A percentile compares a stretch with the other conserved stretches of the same genome.
These are phyloP conservation scores for Papiliotrema fonsecae DNA, from an alignment of 1,284 basidiomycete genomes.

Conservation along the genomic window DNA sequence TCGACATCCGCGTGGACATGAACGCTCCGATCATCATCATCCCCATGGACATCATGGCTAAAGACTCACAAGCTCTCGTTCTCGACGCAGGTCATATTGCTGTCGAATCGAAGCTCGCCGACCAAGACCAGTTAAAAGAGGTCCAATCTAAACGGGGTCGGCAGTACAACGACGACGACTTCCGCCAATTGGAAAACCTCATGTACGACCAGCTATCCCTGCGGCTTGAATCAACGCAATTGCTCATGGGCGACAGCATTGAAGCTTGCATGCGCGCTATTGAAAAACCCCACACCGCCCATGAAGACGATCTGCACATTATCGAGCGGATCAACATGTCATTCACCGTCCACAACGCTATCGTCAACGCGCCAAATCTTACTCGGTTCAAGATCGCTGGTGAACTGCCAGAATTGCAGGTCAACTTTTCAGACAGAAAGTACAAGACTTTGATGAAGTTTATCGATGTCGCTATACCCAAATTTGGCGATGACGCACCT, in stretches of 20 bases:
- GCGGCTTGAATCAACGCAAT: slow-evolving; percentile 81
- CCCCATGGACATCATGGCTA: slow-evolving; percentile 80
- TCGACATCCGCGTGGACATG: slow-evolving; percentile 93
- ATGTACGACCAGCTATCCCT: slow-evolving; percentile 95
- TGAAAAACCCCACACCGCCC: slow-evolving; percentile 52
- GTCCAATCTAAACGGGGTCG: slow-evolving; percentile 81
- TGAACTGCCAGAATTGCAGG: slow-evolving; percentile 77
- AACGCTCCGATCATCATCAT: slow-evolving; percentile 97
- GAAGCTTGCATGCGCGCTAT: slow-evolving; percentile 76
- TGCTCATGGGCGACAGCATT: slow-evolving; percentile 83
- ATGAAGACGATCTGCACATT: slow-evolving; percentile 67
- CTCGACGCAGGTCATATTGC: slow-evolving; percentile 97
- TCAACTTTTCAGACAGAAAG: slow-evolving; percentile 94
- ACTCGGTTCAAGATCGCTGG: slow-evolving; percentile 90
- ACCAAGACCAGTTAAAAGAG: slow-evolving; percentile 73
- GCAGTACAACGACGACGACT: slow-evolving; percentile 86
- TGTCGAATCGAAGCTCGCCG: slow-evolving; percentile 82
- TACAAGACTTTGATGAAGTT: slow-evolving; percentile 93
- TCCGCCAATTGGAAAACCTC: slow-evolving; percentile 77
- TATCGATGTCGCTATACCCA: slow-evolving; percentile 85
- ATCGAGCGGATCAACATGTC: slow-evolving; percentile 91
- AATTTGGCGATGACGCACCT: slow-evolving; percentile 59
- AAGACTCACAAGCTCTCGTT: slow-evolving; percentile 78
- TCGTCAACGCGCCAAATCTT: slow-evolving; percentile 78
- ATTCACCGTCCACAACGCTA: slow-evolving; percentile 88